Evolutionary conservation across 2,329 filamentous ascomycete species (phyloP).

Genomic region (Ophiostoma sp.): DNA sequence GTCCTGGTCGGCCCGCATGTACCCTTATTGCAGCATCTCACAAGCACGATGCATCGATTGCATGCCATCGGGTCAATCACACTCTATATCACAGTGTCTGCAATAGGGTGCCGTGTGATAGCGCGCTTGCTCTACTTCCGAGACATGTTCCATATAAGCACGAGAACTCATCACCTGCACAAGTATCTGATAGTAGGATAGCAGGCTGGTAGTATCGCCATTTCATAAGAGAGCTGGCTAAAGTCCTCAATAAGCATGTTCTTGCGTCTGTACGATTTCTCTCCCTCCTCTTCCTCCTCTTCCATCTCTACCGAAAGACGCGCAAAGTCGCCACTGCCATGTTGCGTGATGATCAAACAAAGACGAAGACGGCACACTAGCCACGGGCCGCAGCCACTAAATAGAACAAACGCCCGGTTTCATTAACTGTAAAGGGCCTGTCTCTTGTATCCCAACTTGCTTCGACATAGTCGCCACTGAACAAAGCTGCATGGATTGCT

Average conservation of each 20-base stretch:
- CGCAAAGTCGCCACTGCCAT: constrained; percentile 1
- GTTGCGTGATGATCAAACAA: constrained; percentile 1
- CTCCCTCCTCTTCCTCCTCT: too few relatives aligned
- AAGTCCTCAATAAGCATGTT: background rate
- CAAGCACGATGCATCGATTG: background rate
- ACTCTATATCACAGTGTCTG: too few relatives aligned
- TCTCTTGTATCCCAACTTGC: too few relatives aligned
- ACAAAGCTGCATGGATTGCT: too few relatives aligned
- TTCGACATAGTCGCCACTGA: too few relatives aligned
- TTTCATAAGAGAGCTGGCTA: too few relatives aligned
- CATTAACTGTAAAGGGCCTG: too few relatives aligned
- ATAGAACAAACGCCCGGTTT: background rate
- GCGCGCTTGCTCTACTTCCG: background rate
- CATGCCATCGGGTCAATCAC: constrained; percentile 6
- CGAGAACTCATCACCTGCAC: too few relatives aligned
- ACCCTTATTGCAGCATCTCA: constrained; percentile 5
- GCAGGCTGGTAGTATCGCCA: too few relatives aligned
- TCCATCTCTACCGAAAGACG: background rate
- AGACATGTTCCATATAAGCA: constrained; percentile 1
- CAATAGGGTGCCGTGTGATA: too few relatives aligned
- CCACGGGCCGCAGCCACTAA: background rate
- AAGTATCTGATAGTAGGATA: too few relatives aligned
- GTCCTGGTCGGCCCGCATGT: background rate
- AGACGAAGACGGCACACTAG: background rate
- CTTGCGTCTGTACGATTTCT: too few relatives aligned